Conservation (phyloP, 257 asterid species). For the Haberlea rhodopensis region DNA sequence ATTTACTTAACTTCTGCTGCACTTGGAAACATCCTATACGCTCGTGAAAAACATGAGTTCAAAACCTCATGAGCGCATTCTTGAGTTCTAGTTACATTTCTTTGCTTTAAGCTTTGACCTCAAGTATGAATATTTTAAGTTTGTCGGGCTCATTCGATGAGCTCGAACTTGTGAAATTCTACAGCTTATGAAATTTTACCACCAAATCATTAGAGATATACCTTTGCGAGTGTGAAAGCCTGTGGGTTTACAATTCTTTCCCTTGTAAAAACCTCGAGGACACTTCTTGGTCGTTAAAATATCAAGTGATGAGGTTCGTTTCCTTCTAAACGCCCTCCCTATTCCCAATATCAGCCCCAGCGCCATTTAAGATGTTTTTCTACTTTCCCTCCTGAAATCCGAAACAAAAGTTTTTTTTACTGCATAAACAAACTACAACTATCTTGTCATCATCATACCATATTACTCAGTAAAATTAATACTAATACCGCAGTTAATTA, state of each 20-base stretch:
- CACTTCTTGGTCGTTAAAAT: conserved; percentile 68
- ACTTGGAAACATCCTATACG: background rate
- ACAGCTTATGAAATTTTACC: background rate
- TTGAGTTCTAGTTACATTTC: too few relatives aligned
- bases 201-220: conserved; percentile 7
- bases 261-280: conserved; percentile 74
- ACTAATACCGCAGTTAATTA: too few relatives aligned
- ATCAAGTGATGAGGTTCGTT: conserved; percentile 73
- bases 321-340: conserved; percentile 69
- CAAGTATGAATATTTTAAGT: background rate
- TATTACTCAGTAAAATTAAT: background rate
- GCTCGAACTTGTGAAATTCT: background rate
- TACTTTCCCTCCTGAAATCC: background rate
- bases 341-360: conserved; percentile 69
- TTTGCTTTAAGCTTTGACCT: background rate
- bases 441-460: background rate
- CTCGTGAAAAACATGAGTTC: background rate
- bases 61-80: background rate
- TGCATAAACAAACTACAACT: background rate
- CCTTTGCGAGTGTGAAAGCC: conserved; percentile 98
- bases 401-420: background rate
- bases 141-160: background rate
- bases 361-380: conserved; percentile 40
- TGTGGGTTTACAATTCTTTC: conserved; percentile 84
- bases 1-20: background rate